Evolutionary conservation across 345 rosid species (phyloP).

Genomic region (Litchi chinensis): DNA sequence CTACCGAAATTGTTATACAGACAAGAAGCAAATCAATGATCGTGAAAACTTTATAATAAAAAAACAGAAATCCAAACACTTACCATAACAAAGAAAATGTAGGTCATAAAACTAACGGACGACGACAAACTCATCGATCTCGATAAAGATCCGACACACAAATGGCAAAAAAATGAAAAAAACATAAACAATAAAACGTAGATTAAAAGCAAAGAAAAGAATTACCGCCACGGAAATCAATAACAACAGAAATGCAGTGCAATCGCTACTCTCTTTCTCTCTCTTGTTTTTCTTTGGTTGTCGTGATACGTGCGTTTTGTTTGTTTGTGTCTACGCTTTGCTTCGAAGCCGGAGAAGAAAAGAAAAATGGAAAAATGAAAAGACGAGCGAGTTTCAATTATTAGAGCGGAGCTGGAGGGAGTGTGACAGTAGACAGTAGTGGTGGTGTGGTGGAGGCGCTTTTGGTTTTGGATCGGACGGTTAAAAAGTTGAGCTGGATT

Average conservation of each 20-base stretch:
- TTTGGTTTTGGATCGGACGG: constrained; percentile 19
- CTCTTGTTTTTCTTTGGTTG: background rate
- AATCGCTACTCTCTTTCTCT: background rate
- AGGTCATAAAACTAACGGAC: constrained; percentile 15
- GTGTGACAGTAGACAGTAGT: background rate
- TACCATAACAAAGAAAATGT: constrained; percentile 28
- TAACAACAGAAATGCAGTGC: constrained; percentile 1
- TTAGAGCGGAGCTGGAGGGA: background rate
- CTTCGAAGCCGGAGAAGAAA: constrained; percentile 13
- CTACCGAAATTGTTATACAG: background rate
- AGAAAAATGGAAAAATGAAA: background rate
- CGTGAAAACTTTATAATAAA: background rate
- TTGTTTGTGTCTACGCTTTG: background rate
- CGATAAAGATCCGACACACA: constrained; percentile 32
- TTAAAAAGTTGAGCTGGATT: background rate
- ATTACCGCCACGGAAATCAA: constrained; percentile 35
- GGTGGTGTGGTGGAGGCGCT: background rate
- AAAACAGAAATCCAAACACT: background rate
- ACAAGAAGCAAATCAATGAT: background rate
- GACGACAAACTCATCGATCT: constrained; percentile 28
- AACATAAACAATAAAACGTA: constrained; percentile 26
- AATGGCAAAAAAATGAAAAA: constrained; percentile 18
- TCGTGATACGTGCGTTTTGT: background rate
- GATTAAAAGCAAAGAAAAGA: constrained; percentile 66
- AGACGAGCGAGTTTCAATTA: background rate